phyloP scores from a whole-genome alignment of 2,329 filamentous ascomycete species.

The Aspergillus versicolor region DNA sequence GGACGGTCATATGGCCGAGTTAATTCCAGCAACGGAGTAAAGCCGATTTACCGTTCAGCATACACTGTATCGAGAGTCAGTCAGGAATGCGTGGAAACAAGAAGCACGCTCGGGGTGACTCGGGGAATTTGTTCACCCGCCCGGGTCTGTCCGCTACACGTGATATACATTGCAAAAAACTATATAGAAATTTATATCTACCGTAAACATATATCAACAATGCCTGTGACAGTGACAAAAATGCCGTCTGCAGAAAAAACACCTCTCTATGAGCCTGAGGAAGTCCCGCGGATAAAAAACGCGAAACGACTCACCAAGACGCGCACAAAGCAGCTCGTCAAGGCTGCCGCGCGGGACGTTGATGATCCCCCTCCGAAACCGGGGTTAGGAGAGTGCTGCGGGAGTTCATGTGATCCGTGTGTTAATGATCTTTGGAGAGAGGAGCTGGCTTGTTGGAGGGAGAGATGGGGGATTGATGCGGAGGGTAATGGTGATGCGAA shows the following conservation, averaged over 20 bases:
- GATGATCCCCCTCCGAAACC: conserved; percentile 35
- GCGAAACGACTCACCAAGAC: conserved; percentile 30
- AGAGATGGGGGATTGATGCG: conserved; percentile 30
- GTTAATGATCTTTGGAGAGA: conserved; percentile 37
- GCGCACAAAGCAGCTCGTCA: conserved; percentile 34
- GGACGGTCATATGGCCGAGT: too few relatives aligned
- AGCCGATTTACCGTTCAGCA: too few relatives aligned
- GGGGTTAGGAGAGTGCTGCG: conserved; percentile 34
- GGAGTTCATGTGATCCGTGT: conserved; percentile 38
- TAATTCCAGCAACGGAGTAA: too few relatives aligned
- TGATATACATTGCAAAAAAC: neutral
- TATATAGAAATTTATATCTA: too few relatives aligned
- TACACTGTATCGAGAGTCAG: too few relatives aligned
- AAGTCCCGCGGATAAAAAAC: conserved; percentile 30
- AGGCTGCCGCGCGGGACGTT: conserved; percentile 27
- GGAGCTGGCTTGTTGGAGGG: conserved; percentile 34
- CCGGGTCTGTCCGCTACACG: neutral
- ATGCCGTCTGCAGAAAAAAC: neutral
- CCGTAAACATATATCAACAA: too few relatives aligned
- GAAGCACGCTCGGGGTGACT: neutral
- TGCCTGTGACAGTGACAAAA: too few relatives aligned
- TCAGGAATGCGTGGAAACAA: neutral
- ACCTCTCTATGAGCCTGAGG: conserved; percentile 24
- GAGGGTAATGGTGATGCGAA: conserved; percentile 8
- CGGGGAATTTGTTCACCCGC: neutral